These are phyloP conservation scores for Omphalea diandra DNA, from an alignment of 441 rosid species.

Conservation along the genomic window DNA sequence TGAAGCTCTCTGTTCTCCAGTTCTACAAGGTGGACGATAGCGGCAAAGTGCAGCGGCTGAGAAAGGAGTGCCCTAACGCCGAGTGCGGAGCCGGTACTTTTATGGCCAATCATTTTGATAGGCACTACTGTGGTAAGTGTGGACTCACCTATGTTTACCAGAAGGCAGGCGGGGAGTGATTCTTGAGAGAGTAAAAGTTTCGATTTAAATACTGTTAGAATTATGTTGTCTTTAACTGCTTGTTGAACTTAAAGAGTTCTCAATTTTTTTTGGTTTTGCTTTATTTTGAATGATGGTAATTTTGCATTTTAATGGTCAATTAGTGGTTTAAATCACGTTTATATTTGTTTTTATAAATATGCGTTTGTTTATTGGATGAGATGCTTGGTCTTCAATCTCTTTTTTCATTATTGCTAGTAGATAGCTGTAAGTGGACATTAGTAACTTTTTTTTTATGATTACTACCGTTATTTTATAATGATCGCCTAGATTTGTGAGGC, in stretches of 20 bases:
- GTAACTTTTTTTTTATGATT: no score
- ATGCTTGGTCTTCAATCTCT: background rate
- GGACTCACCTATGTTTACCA: constrained; percentile 77
- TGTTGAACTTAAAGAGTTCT: background rate
- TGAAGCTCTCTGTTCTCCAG: constrained; percentile 68
- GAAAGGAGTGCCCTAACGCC: constrained; percentile 76
- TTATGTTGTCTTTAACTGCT: background rate
- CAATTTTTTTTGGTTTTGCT: background rate
- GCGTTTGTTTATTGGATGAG: background rate
- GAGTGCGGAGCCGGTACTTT: constrained; percentile 80
- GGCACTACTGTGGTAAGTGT: constrained; percentile 84
- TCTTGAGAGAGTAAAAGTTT: background rate
- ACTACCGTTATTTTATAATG: no score
- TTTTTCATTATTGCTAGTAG: background rate
- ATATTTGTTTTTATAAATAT: background rate
- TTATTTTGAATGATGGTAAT: background rate
- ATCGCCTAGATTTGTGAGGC: no score
- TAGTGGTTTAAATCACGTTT: background rate
- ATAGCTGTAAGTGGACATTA: no score
- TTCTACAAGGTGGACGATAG: constrained; percentile 69
- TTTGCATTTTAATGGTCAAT: no score
- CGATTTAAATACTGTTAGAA: background rate
- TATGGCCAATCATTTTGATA: constrained; percentile 74
- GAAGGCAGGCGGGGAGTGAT: constrained; percentile 60
- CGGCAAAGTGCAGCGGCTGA: constrained; percentile 62